Base-by-base conservation (phyloP, 192 early-diverging fungal genomes). In the Mortierella claussenii region DNA sequence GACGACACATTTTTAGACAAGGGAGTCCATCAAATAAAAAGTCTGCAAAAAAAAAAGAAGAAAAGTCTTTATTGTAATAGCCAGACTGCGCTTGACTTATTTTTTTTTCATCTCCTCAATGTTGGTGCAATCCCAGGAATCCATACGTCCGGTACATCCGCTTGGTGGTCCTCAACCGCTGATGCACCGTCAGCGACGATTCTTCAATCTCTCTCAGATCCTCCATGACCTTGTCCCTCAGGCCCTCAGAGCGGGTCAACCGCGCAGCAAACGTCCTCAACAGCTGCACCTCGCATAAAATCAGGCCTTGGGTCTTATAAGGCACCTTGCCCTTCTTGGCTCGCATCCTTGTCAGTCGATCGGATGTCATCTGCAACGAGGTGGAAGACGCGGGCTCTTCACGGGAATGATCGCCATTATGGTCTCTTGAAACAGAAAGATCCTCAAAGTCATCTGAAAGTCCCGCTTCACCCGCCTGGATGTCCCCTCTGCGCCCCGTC, bases 191-290 rank as follows among this genome's bases (percentile, higher is more conserved):
- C n/a, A 76, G 40, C 2, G 73, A 76, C 26, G 64, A 67, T 46
- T 87, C 82, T 71, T 95, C 94, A 20, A 96, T 82, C 50, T 94
- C 93, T 11, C 88, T 81, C 32, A 96, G 60, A 79, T 96, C 95
- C 68, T 95, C 88, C 31, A 94, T 58, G 56, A 95, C 94, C 48
- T 83, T 79, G 9, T 83, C 68, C 17, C 89, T 85, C 17, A 86
- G 65, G 36, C 78, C 85, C 32, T 79, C 82, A 34, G 65, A 36
- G 8, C 70, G 50, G 12, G 90, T 85, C 34, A 91, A 42, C 20
- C 54, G 55, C 5, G 52, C 49, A 10, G 83, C 85, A 57, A 81
- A 83, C 13, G 68, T 58, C 27, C 86, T 81, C 55, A 92, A 60
- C n/a, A 83, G 67, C 65, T 89, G 85, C 18, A 89, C 70, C 59